phyloP scores from a whole-genome alignment of 2,329 filamentous ascomycete species.

The Stromatinia cepivora region DNA sequence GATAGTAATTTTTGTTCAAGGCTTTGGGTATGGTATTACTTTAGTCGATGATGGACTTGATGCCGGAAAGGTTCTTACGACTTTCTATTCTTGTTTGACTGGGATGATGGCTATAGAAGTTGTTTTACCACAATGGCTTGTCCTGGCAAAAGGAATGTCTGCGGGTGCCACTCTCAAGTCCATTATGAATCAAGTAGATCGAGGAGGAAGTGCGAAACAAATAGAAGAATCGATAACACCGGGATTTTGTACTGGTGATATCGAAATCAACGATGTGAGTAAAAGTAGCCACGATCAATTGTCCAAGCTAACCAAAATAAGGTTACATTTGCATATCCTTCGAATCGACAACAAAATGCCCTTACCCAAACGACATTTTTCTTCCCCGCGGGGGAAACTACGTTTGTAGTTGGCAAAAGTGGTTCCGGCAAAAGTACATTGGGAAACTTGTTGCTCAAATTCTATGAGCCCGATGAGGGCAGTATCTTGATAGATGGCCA shows the following conservation, averaged over 20 bases:
- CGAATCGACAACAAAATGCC: constrained; percentile 59
- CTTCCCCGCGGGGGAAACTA: constrained; percentile 71
- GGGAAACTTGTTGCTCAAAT: constrained; percentile 73
- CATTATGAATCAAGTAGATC: constrained; percentile 44
- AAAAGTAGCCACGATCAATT: background rate
- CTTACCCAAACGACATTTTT: constrained; percentile 63
- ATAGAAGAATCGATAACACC: constrained; percentile 43
- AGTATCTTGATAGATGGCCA: constrained; percentile 68
- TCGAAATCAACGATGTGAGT: constrained; percentile 68
- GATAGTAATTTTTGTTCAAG: constrained; percentile 77
- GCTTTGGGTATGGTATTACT: constrained; percentile 82
- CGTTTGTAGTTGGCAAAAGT: constrained; percentile 80
- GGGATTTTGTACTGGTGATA: constrained; percentile 59
- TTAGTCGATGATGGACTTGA: constrained; percentile 60
- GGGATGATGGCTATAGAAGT: constrained; percentile 74
- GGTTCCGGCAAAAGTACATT: constrained; percentile 93
- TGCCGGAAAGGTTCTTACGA: constrained; percentile 72
- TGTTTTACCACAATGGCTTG: constrained; percentile 73
- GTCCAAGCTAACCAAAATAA: constrained; percentile 43
- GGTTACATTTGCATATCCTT: constrained; percentile 83
- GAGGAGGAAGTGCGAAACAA: constrained; percentile 34
- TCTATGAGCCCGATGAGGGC: constrained; percentile 69
- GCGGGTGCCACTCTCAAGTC: constrained; percentile 65
- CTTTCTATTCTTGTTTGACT: constrained; percentile 80
- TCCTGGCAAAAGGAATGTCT: constrained; percentile 75